Evolutionary conservation across 2,329 filamentous ascomycete species (phyloP).

Genomic region (Penicillium sp.): DNA sequence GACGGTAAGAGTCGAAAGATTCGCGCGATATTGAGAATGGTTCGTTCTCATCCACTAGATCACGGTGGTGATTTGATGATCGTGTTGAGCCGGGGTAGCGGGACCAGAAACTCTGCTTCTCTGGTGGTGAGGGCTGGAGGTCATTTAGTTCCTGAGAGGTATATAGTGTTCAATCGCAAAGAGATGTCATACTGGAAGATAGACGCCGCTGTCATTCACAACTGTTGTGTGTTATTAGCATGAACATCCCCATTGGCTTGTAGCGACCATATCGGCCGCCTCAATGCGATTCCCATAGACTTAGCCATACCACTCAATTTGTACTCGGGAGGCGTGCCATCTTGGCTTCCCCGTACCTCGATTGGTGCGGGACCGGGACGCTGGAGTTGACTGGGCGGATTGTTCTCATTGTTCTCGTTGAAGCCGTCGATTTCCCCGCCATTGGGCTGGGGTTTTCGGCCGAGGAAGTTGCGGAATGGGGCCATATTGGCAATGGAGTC

Average conservation of each 20-base stretch:
- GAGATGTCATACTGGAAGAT: constrained; percentile 71
- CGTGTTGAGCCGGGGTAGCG: constrained; percentile 50
- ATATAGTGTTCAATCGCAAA: background rate
- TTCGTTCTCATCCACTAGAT: constrained; percentile 77
- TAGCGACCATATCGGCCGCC: background rate
- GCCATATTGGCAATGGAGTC: constrained; percentile 53
- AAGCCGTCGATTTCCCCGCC: constrained; percentile 38
- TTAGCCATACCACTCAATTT: constrained; percentile 71
- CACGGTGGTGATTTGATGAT: constrained; percentile 57
- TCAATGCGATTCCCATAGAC: background rate
- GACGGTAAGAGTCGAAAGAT: constrained; percentile 93
- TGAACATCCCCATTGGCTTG: constrained; percentile 1
- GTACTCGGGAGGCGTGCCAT: constrained; percentile 72
- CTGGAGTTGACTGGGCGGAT: constrained; percentile 29
- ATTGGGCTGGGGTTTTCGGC: constrained; percentile 56
- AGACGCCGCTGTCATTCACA: constrained; percentile 93
- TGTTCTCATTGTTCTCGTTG: constrained; percentile 55
- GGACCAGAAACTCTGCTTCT: constrained; percentile 79
- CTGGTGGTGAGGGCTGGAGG: constrained; percentile 76
- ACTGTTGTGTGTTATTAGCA: constrained; percentile 58
- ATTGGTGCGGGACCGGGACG: constrained; percentile 44
- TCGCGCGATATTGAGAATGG: constrained; percentile 94
- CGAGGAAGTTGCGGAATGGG: constrained; percentile 70
- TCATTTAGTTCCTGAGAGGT: background rate
- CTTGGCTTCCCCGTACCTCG: constrained; percentile 61